These are phyloP conservation scores for Bonnemaisonia californica DNA, from an alignment of 31 red algal species.

Conservation along the genomic window DNA sequence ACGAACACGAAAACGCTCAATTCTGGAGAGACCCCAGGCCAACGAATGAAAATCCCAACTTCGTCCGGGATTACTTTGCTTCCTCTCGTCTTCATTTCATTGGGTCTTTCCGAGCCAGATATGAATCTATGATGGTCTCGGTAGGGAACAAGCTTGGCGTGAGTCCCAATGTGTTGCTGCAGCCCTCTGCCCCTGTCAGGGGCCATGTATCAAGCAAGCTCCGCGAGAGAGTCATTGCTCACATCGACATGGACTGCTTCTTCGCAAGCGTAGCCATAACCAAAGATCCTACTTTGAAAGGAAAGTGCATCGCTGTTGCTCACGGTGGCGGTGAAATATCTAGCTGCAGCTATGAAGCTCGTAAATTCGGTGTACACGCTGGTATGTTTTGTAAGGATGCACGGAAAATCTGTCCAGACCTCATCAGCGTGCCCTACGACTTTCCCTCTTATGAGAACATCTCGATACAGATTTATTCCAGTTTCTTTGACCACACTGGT, in stretches of 20 bases:
- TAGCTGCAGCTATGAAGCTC: conserved; percentile 85
- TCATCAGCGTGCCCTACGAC: conserved; percentile 78
- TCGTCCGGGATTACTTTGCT: conserved; percentile 87
- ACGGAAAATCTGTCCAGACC: conserved; percentile 66
- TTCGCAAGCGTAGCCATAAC: conserved; percentile 84
- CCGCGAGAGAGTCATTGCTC: conserved; percentile 64
- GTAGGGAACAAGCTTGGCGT: conserved; percentile 45
- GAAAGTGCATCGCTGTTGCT: conserved; percentile 82
- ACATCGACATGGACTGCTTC: conserved; percentile 96
- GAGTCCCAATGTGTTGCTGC: conserved; percentile 7
- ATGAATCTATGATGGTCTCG: conserved; percentile 77
- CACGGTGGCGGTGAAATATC: conserved; percentile 92
- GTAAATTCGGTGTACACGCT: conserved; percentile 76
- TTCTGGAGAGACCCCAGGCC: conserved; percentile 54
- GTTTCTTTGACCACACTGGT: conserved; percentile 58
- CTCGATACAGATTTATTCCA: conserved; percentile 64
- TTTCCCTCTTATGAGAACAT: conserved; percentile 69
- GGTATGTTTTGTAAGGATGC: conserved; percentile 88
- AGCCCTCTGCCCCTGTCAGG: not conserved
- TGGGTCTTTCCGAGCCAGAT: conserved; percentile 84
- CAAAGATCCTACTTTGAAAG: conserved; percentile 58
- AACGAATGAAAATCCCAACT: conserved; percentile 84
- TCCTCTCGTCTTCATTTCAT: conserved; percentile 91
- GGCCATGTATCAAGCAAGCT: not conserved
- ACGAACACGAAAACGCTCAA: not conserved